Evolutionary conservation across 192 early-diverging fungal species (phyloP).

Genomic region (Cladochytrium replicatum): DNA sequence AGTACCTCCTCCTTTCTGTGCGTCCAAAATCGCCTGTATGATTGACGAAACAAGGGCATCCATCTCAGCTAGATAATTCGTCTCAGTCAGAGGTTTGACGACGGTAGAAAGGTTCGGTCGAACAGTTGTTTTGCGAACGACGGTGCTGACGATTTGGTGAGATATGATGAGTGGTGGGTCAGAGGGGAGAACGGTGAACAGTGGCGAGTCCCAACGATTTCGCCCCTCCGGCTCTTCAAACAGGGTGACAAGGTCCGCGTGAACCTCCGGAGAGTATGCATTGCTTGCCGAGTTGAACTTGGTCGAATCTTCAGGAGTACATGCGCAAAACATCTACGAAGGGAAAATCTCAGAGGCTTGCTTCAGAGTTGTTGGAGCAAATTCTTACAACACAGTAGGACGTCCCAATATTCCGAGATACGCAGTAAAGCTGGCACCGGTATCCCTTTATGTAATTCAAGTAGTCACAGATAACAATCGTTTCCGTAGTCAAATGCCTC

Average conservation of each 20-base stretch:
- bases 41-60: conserved; percentile 74
- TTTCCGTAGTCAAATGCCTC: conserved; percentile 67
- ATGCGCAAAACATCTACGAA: background rate
- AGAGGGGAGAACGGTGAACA: conserved; percentile 76
- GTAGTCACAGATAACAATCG: conserved; percentile 84
- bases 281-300: background rate
- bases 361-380: background rate
- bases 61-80: conserved; percentile 86
- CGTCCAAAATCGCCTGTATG: conserved; percentile 63
- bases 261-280: conserved; percentile 30
- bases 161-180: conserved; percentile 53
- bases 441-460: conserved; percentile 99
- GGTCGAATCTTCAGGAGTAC: too few relatives aligned
- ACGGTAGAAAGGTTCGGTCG: conserved; percentile 83
- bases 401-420: conserved; percentile 73
- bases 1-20: conserved; percentile 57
- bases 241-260: conserved; percentile 71
- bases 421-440: conserved; percentile 91
- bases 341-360: conserved; percentile 4
- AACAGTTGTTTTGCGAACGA: conserved; percentile 63
- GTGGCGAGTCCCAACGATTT: conserved; percentile 91
- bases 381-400: conserved; percentile 76
- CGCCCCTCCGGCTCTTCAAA: conserved; percentile 90
- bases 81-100: conserved; percentile 75
- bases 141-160: conserved; percentile 58